phyloP scores from a whole-genome alignment of 495 filamentous ascomycete genomes.

The Daldinia vernicosa region DNA sequence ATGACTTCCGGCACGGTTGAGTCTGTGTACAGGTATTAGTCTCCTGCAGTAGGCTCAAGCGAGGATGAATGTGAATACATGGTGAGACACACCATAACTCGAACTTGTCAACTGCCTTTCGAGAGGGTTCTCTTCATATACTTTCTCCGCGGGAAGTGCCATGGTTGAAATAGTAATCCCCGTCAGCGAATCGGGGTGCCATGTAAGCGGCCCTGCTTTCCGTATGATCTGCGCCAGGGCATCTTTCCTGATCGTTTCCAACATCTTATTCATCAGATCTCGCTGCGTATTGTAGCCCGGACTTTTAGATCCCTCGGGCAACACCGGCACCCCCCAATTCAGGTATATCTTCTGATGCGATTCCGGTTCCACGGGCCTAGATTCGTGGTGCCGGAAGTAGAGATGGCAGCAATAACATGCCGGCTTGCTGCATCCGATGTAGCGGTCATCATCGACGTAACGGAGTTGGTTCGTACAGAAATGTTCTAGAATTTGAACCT shows the following conservation, averaged over 20 bases:
- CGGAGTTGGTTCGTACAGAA: constrained; percentile 15
- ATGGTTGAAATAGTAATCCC: constrained; percentile 18
- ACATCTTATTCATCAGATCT: constrained; percentile 27
- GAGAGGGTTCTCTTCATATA: not conserved
- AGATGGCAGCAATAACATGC: constrained; percentile 49
- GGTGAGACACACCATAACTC: constrained; percentile 10
- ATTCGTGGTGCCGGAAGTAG: constrained; percentile 45
- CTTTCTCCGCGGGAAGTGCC: not conserved
- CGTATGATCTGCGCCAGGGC: constrained; percentile 29
- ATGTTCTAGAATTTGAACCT: constrained; percentile 46
- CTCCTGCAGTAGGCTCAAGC: not conserved
- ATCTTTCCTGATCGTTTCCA: constrained; percentile 26
- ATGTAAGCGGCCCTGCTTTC: constrained; percentile 3
- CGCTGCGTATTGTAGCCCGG: constrained; percentile 7
- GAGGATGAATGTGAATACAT: not conserved
- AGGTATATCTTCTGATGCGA: constrained; percentile 49
- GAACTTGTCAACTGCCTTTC: not conserved
- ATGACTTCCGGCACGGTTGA: not conserved
- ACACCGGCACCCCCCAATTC: constrained; percentile 46
- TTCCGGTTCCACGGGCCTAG: constrained; percentile 36
- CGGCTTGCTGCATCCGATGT: constrained; percentile 54
- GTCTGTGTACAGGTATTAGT: constrained; percentile 6
- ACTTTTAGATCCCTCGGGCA: constrained; percentile 9
- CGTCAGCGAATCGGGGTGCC: constrained; percentile 33
- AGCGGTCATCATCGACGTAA: constrained; percentile 47